Percentiles rank a stretch among this genome's conserved stretches.
Evolutionary conservation across 805 yeast genomes (phyloP).

Genomic region (Candida boidinii): DNA sequence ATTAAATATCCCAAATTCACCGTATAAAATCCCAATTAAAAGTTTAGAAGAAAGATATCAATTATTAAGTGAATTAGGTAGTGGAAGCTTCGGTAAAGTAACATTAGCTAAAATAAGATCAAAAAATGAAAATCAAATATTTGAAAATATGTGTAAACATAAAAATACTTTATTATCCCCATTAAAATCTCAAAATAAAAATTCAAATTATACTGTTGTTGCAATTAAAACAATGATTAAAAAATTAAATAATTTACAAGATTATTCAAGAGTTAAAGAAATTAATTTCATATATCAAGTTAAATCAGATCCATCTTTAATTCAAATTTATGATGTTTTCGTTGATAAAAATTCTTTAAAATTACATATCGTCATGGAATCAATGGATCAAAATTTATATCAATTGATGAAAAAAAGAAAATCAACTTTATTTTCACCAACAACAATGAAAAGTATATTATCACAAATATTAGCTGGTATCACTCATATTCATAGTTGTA

Average conservation of each 20-base stretch:
- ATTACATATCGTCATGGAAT: constrained; percentile 82
- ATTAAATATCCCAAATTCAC: no score
- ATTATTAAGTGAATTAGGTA: constrained; percentile 48
- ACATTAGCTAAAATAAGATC: constrained; percentile 45
- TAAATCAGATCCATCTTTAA: constrained; percentile 62
- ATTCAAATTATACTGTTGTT: constrained; percentile 30
- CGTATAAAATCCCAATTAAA: constrained; percentile 31
- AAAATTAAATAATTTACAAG: constrained; percentile 41
- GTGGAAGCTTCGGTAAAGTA: constrained; percentile 72
- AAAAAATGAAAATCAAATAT: constrained; percentile 3
- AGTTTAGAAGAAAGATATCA: constrained; percentile 36
- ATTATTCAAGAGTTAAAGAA: constrained; percentile 55
- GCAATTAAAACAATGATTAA: constrained; percentile 79
- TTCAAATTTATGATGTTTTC: constrained; percentile 73
- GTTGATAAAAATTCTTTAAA: constrained; percentile 52
- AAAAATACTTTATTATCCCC: constrained; percentile 47
- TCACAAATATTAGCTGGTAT: constrained; percentile 70
- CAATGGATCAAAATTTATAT: constrained; percentile 73
- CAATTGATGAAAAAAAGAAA: constrained; percentile 65
- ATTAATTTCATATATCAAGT: constrained; percentile 57
- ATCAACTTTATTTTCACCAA: constrained; percentile 41
- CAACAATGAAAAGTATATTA: constrained; percentile 56
- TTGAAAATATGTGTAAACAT: constrained; percentile 14
- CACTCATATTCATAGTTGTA: constrained; percentile 66
- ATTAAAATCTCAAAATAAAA: constrained; percentile 10